phyloP scores from a whole-genome alignment of 2,329 filamentous ascomycete genomes.

The Corniculantispora saksenae region DNA sequence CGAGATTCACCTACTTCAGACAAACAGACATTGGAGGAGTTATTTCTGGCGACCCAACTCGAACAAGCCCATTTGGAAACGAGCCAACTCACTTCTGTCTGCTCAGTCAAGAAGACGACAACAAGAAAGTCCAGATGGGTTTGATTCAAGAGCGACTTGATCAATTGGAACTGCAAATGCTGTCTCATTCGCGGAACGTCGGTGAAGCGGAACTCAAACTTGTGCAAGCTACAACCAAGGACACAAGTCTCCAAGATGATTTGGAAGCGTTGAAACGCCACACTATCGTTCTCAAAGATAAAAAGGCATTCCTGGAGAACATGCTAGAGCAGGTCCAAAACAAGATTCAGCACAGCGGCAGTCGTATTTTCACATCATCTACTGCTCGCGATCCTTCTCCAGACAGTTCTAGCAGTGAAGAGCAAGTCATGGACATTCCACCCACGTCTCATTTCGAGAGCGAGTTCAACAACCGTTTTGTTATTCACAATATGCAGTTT shows the following conservation, averaged over 20 bases:
- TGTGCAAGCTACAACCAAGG: slow-evolving; percentile 51
- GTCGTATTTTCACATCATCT: slow-evolving; percentile 26
- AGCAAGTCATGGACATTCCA: slow-evolving; percentile 62
- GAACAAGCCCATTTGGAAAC: slow-evolving; percentile 86
- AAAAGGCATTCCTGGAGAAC: slow-evolving; percentile 58
- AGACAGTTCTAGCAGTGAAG: slow-evolving; percentile 22
- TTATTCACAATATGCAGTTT: slow-evolving; percentile 94
- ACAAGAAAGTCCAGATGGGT: slow-evolving; percentile 81
- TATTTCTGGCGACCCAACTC: slow-evolving; percentile 76
- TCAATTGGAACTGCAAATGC: slow-evolving; percentile 76
- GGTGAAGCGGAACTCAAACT: slow-evolving; percentile 73
- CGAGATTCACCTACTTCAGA: slow-evolving; percentile 95
- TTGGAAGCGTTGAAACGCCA: slow-evolving; percentile 62
- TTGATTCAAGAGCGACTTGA: slow-evolving; percentile 80
- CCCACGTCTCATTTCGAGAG: slow-evolving; percentile 80
- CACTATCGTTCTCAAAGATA: slow-evolving; percentile 56
- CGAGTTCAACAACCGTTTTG: slow-evolving; percentile 97
- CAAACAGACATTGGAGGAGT: slow-evolving; percentile 88
- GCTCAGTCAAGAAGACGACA: slow-evolving; percentile 89
- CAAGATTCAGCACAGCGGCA: slow-evolving; percentile 34
- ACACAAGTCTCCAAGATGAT: slow-evolving; percentile 55
- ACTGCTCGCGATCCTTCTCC: not conserved
- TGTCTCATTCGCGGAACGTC: slow-evolving; percentile 69
- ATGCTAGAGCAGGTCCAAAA: slow-evolving; percentile 55
- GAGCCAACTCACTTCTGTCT: slow-evolving; percentile 94